Evolutionary conservation across 129 eudicot species (phyloP), one percentile per base, ranked within the genome.

Genomic region (Apium graveolens): DNA sequence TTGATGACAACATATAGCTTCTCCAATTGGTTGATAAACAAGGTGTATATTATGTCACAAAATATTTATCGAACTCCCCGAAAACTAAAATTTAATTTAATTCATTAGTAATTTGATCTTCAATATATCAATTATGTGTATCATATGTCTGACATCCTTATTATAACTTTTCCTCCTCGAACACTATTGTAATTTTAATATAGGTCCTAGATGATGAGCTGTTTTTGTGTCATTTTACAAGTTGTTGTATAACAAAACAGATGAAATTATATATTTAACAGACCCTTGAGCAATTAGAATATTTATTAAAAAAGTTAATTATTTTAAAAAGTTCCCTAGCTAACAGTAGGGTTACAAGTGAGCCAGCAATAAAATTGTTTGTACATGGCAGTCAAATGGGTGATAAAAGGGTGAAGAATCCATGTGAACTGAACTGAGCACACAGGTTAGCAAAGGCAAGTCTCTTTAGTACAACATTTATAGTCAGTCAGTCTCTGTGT

Each of bases 351-450:
- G 37, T 35, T 46, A 46, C 18, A 4, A 49, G 9, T 49, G 16
- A 21, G 6, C 5, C 37, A 48, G 55, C 24, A 48, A 18, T 5
- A 20, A 51, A 9, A 43, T n/a, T 43, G 46, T 43, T 9, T 43
- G 63, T 17, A 29, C 27, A 29, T 63, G n/a, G n/a, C n/a, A n/a
- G n/a, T n/a, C 8, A 29, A 29, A n/a, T 63, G n/a, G 37, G 38
- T 46, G 43, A 80, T 41, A 6, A 38, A 31, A 27, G 51, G 46
- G 43, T 45, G 45, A 46, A 57, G 80, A 77, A 63, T 69, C 76
- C 77, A 81, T 76, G 81, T 76, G 84, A 76, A 51, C n/a, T n/a
- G n/a, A n/a, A n/a, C 37, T 35, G 74, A 66, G 68, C 83, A 81
- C 75, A 74, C 76, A 75, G 68, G 60, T 18, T 5, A n/a, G 51